phyloP scores from a whole-genome alignment of 2,329 filamentous ascomycete species.

The Knufia petricola region DNA sequence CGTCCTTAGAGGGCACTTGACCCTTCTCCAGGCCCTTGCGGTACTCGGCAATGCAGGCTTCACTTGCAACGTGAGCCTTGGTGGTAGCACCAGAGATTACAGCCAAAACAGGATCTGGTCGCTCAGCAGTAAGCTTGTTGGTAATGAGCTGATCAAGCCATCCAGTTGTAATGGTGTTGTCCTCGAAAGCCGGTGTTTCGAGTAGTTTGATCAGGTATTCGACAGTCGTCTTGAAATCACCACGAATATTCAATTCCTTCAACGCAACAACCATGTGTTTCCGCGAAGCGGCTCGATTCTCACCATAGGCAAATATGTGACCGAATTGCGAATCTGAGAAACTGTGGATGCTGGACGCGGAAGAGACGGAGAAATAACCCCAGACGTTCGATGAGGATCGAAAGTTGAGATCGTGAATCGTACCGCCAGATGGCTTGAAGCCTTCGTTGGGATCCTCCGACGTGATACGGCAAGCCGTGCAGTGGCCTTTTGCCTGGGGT shows the following conservation, averaged over 20 bases:
- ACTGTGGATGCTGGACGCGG: constrained; percentile 92
- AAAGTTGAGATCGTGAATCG: constrained; percentile 99
- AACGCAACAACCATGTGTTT: constrained; percentile 99
- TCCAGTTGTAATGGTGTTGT: constrained; percentile 97
- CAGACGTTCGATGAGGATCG: constrained; percentile 96
- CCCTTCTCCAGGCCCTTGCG: constrained; percentile 85
- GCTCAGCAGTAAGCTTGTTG: constrained; percentile 92
- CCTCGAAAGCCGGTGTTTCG: constrained; percentile 95
- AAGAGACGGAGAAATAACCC: constrained; percentile 99
- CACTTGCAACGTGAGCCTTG: constrained; percentile 90
- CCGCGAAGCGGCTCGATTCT: constrained; percentile 88
- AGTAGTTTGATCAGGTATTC: constrained; percentile 98
- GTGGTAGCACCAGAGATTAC: constrained; percentile 90
- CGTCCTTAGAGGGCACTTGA: constrained; percentile 92
- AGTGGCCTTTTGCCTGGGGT: constrained; percentile 90
- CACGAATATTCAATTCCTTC: constrained; percentile 98
- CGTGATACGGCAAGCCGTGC: constrained; percentile 96
- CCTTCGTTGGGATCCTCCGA: constrained; percentile 98
- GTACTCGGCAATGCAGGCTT: constrained; percentile 80
- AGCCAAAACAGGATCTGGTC: constrained; percentile 87
- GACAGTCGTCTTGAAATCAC: constrained; percentile 96
- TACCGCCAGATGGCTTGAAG: constrained; percentile 98
- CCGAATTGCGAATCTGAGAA: constrained; percentile 99
- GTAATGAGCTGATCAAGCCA: constrained; percentile 98
- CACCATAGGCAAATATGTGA: constrained; percentile 97